Percentiles rank a stretch among this genome's conserved stretches.
Evolutionary conservation across 164 flowering plant genomes (phyloP).

Genomic region (Echeveria elegans): DNA sequence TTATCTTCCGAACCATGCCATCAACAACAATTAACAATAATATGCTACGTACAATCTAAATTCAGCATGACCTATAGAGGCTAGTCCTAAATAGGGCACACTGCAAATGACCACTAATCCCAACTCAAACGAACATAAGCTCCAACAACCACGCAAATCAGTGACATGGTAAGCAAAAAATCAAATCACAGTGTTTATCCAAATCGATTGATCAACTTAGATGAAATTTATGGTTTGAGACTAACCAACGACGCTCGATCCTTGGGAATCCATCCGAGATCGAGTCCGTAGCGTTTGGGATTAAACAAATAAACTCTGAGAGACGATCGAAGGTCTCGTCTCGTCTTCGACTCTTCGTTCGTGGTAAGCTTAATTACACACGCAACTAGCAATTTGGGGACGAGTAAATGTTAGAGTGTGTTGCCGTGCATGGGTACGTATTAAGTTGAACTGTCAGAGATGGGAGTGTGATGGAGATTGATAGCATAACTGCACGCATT

Average conservation of each 20-base stretch:
- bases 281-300: not conserved
- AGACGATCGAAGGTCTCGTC: not conserved
- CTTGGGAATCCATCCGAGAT: constrained; percentile 33
- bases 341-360: not conserved
- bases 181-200: not conserved
- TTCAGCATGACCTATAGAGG: not conserved
- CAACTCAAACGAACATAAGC: not conserved
- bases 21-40: not conserved
- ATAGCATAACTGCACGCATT: too few relatives aligned
- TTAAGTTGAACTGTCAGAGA: too few relatives aligned
- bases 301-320: not conserved
- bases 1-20: too few relatives aligned
- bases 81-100: not conserved
- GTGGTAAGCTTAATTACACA: not conserved
- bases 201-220: not conserved
- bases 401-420: not conserved
- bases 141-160: not conserved
- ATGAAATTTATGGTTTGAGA: not conserved
- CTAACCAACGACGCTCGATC: constrained; percentile 40
- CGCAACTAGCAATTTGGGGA: too few relatives aligned
- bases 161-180: not conserved
- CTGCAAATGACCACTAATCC: not conserved
- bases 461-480: too few relatives aligned
- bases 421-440: not conserved
- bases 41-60: too few relatives aligned